Percentiles rank a stretch among this genome's conserved stretches.
These are phyloP conservation scores for Xylogone sp. DNA, from an alignment of 2,329 filamentous ascomycete genomes.

Conservation along the genomic window DNA sequence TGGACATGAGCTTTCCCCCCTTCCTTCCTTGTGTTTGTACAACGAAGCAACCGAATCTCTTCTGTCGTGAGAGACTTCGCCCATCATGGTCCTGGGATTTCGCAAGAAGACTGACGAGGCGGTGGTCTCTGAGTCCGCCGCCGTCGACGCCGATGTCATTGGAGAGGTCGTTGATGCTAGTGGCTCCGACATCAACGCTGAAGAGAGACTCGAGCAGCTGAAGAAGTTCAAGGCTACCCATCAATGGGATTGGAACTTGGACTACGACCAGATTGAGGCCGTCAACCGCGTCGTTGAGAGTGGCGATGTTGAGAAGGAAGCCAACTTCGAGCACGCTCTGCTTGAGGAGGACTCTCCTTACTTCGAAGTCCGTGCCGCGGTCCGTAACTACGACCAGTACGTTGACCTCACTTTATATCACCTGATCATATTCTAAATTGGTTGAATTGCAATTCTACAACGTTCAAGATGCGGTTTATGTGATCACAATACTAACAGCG, in stretches of 20 bases:
- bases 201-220: neutral
- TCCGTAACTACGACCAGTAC: constrained; percentile 60
- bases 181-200: neutral
- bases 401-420: too few species aligned
- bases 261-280: constrained; percentile 3
- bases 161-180: neutral
- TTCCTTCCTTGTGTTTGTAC: too few species aligned
- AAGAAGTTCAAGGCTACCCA: constrained; percentile 2
- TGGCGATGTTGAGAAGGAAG: constrained; percentile 6
- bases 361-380: constrained; percentile 51
- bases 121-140: neutral
- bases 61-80: neutral
- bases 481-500: neutral
- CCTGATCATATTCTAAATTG: constrained; percentile 43
- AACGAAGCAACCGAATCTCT: too few species aligned
- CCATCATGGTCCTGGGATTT: neutral
- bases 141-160: neutral
- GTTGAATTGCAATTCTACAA: constrained; percentile 41
- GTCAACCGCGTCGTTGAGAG: constrained; percentile 4
- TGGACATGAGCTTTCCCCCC: too few species aligned
- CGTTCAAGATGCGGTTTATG: neutral
- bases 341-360: constrained; percentile 49
- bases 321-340: constrained; percentile 6
- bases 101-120: neutral
- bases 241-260: constrained; percentile 8